These are phyloP conservation scores for Paecilomyces sp. DNA, from an alignment of 2,329 filamentous ascomycete genomes.

Conservation along the genomic window DNA sequence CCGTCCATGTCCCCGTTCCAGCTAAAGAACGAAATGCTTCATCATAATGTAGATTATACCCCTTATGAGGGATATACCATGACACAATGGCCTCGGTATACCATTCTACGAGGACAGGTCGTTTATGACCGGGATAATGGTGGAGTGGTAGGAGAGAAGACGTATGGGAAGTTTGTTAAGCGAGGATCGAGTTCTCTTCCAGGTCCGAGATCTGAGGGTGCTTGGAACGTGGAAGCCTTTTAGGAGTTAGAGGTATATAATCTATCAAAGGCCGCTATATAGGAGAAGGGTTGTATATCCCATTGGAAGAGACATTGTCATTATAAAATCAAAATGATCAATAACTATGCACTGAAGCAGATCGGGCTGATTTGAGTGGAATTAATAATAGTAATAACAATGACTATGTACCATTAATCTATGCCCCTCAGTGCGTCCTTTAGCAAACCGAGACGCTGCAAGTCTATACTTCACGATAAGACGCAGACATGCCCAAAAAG, in stretches of 20 bases:
- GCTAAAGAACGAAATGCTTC: conserved; percentile 28
- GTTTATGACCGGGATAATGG: conserved; percentile 22
- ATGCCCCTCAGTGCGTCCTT: background rate
- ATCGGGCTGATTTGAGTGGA: background rate
- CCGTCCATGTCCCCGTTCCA: conserved; percentile 16
- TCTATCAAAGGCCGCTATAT: no score
- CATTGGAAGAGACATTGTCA: background rate
- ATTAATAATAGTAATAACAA: background rate
- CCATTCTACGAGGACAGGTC: conserved; percentile 23
- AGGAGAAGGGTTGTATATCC: background rate
- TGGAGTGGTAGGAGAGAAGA: conserved; percentile 8
- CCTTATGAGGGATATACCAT: conserved; percentile 27
- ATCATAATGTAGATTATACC: conserved; percentile 30
- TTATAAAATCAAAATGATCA: background rate
- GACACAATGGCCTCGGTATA: conserved; percentile 28
- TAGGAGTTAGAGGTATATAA: background rate
- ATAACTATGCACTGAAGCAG: background rate
- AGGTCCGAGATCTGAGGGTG: background rate
- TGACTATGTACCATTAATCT: background rate
- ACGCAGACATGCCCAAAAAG: background rate
- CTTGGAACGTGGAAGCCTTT: background rate
- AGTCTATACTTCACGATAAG: background rate
- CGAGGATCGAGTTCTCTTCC: background rate
- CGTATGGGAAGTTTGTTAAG: conserved; percentile 4
- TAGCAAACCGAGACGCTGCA: background rate